Base-by-base conservation (phyloP, 1,139 yeast species). In the Pichia sp. region DNA sequence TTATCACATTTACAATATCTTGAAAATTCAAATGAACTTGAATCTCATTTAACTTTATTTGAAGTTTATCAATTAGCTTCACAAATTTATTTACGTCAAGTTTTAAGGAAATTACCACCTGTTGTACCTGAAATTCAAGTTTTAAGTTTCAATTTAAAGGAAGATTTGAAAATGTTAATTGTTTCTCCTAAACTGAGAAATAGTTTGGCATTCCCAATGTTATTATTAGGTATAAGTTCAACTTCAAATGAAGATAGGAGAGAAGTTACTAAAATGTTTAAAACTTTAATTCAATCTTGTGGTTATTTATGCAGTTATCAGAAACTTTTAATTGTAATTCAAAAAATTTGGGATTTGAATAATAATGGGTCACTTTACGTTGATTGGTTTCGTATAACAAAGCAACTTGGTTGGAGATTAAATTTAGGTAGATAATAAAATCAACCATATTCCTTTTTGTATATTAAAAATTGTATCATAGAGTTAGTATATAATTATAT, bases 181-280 rank as follows among this genome's bases (percentile, higher is more conserved):
- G 52, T 70, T 11, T 71, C 66, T 0, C 59, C 72, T 1, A 64
- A 70, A 3, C 70, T 71, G 21, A 73, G 71, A 49, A 68, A 74
- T 12, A 67, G 72, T 12, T 55, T 73, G 12, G 74, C 69, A 12
- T 72, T 73, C 41, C 78, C 79, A 0, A 57, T 71, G 39, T 68
- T 73, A 42, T 68, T 73, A 19, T 64, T 74, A 2, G 77, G 77
- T 3, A 63, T 71, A 11, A 73, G 70, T 48, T 66, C 74, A 50
- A 67, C 67, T 8, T 60, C 69, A 0, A 51, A 52, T 9, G 52
- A 50, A 20, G 73, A 69, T 40, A 60, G 71, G 26, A 53, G 51
- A 15, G 52, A 58, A 4, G 68, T 72, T 67, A 51, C 50, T 15
- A 49, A 50, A 15, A 54, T 73, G 47, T 61, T 71, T 38, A 67